Base-by-base conservation (phyloP, 768 basidiomycete species). In the Pisolithus marmoratus region DNA sequence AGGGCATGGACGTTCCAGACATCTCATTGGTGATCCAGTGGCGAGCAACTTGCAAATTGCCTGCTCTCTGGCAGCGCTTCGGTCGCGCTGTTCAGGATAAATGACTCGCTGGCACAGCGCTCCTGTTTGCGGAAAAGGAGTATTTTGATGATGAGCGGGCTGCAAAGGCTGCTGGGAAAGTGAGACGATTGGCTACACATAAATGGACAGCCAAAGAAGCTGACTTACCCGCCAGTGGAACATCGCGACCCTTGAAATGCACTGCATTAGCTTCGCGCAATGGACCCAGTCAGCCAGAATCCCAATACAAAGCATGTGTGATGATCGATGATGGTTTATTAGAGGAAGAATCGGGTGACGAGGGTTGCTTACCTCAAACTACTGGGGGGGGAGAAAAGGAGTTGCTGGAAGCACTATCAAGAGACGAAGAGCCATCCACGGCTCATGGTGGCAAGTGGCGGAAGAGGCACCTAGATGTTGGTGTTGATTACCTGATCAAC, bases 11-110 rank as follows among this genome's bases (percentile, higher is more conserved):
- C n/a, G n/a, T n/a, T n/a, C n/a, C n/a, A n/a, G n/a, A n/a, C n/a
- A n/a, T n/a, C n/a, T n/a, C n/a, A n/a, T n/a, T 73, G 19, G 63
- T 74, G 17, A 62, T 74, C 8, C 73, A 73, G 46, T 74, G 59
- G 58, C 50, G 50, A 22, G 64, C 53, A 0, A 61, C 59, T 5
- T 64, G 62, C 48, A 49, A 52, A 24, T 31, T 71, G 3, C 14
- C 19, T 3, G 60, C 62, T 0, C 50, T 73, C 3, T 68, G 65
- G 69, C 72, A 74, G 51, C 51, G 65, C 2, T 63, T 71, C 48
- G 71, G 72, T 1, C 62, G 61, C 14, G 70, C 55, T 2, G 71
- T 49, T 9, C 27, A 56, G 3, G 46, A 59, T 27, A 38, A 14
- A 11, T 15, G 2, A 0, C 50, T 62, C 11, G 2, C 40, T 17